Base-by-base conservation (phyloP, 2,329 filamentous ascomycete genomes). In the Bipolaris bicolor region DNA sequence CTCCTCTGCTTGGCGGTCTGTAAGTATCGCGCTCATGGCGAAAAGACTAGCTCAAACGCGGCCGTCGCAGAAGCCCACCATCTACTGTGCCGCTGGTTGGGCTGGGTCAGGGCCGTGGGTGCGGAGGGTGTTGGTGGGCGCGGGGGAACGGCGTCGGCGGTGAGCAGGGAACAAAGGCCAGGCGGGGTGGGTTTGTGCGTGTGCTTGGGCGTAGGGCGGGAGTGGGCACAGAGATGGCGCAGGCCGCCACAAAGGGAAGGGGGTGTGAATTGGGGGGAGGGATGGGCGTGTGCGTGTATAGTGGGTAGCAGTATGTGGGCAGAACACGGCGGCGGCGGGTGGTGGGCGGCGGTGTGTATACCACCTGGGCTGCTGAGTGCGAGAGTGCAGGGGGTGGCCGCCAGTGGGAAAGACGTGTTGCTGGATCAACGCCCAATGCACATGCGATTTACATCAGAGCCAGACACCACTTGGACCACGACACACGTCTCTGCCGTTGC, bases 1-100 rank as follows among this genome's bases (percentile, higher is more conserved):
- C 84, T 95, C 91, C 80, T 95, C 91, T 63, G 91, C 91, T 82
- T 96, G 92, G 74, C 90, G 87, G 71, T 84, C 81, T 60, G 90
- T 92, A 79, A 95, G 81, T 76, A 91, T 84, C 73, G 86, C 86
- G 81, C 86, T 89, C 90, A 93, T 93, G 65, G 72, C 77, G 79
- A 64, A 61, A 65, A 55, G 55, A 57, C 62, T 61, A 49, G 59
- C 57, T 62, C 65, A 69, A 63, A 57, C 49, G 63, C 49, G 51
- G 58, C 53, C 53, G 62, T 58, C 65, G 44, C 58, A 47, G 51
- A 56, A 55, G 64, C 61, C 66, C 64, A 75, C 70, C 73, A 75
- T 76, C 61, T 62, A 75, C 63, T 55, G 43, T 52, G 47, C 49
- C 43, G 39, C 54, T 43, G 53, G 24, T 37, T 34, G 39, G 58